Base-by-base conservation (phyloP, 192 early-diverging fungal species). In the Entomortierella beljakovae region DNA sequence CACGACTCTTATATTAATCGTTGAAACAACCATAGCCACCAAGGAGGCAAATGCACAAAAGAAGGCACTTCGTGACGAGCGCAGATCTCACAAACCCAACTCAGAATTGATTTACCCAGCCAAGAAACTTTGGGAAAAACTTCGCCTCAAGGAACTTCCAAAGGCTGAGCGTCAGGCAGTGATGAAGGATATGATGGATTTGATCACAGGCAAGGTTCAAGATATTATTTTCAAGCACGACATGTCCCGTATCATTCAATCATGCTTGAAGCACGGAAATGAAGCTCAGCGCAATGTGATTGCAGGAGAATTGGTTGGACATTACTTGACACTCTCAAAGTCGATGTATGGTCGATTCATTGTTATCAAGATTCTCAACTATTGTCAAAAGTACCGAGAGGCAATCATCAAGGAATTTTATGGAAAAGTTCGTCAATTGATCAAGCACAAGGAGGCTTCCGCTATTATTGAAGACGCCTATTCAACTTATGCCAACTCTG, bases 161-260 rank as follows among this genome's bases (percentile, higher is more conserved):
- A 80, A 80, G 22, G 86, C 85, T 34, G 89, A 91, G 68, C 86
- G 94, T 33, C 68, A 80, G 32, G 42, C 60, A 34, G 81, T 91
- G 32, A 94, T 98, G 93, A 83, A 82, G 18, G 79, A 91, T 49
- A 91, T 98, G 81, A 95, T 98, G 95, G 86, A 59, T 10, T 57
- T 95, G 42, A 86, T 97, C 53, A 80, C 80, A 20, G 96, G 96
- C 64, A 90, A 90, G 66, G 91, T 95, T 54, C 87, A 90, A 64
- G 95, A 97, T 81, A 80, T 98, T 40, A 93, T 94, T 71, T 94
- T 97, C 83, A 96, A 97, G 85, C 95, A 97, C 89, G 97, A 99
- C 75, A 94, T 94, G 80, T 94, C 92, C 57, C 91, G 97, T 62
- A 88, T 98, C 11, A 87, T 99, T 61, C 96, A 99, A 80, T 92